Evolutionary conservation across 139 green algal genomes (phyloP), one percentile per base, ranked within the genome.

Genomic region (Chlorella sorokiniana): DNA sequence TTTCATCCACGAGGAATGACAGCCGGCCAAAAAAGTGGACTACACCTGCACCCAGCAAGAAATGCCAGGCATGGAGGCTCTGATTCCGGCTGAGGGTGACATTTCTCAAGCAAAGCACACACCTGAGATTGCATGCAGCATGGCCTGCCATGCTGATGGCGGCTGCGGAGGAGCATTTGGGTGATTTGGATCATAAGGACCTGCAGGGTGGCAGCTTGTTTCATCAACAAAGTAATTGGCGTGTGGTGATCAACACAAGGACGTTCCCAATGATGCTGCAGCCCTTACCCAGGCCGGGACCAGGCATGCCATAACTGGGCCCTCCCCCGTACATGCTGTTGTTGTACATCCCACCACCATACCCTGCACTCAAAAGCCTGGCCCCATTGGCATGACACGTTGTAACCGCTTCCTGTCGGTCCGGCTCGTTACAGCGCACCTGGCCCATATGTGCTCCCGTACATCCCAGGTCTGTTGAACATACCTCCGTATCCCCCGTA

Each of bases 1-100:
- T 99, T 79, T 99, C 96, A 85, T 99, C 96, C 45, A 99, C 96
- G 29, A 99, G 86, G 81, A 98, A 98, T 9, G 95, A 97, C 22
- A 99, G 88, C 5, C 95, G 91, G 0, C 97, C 97, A 81, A 99
- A 99, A 56, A 98, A 96, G 69, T 91, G 85, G 87, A 99, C 94
- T 5, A 98, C 86, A 29, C 90, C 48, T 94, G 90, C 42, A 99
- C 9, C 18, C 22, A 9, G 29, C 33, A 48, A 6, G 3, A 45
- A 45, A 33, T 14, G n/a, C 31, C 10, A 27, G 29, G 69, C 20
- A 51, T 18, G 65, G 22, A 52, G 38, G 20, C 37, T 16, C 4
- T 35, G 22, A 37, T 37, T 51, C 1, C 23, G 20, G 2, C 33
- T 11, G 38, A 51, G 2, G 20, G 63, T n/a, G 9, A 9, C 33